A percentile compares a stretch with the other conserved stretches of the same genome.
Evolutionary conservation across 2,329 filamentous ascomycete genomes (phyloP).

Genomic region (Aspergillus tubingensis): DNA sequence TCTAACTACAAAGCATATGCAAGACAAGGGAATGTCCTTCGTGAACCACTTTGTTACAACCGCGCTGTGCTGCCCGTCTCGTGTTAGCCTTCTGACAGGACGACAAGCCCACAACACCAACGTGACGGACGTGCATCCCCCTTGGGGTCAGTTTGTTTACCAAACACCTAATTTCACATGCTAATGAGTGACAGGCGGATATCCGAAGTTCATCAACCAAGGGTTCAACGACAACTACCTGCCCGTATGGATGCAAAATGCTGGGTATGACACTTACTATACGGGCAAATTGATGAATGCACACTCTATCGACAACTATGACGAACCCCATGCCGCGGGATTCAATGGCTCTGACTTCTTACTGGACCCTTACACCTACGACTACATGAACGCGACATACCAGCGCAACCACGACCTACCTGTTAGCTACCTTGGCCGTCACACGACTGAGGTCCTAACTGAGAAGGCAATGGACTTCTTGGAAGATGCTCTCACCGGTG

Average conservation of each 20-base stretch:
- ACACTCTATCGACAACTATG: slow-evolving; percentile 63
- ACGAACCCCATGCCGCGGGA: slow-evolving; percentile 58
- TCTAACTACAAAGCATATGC: slow-evolving; percentile 57
- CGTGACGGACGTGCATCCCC: slow-evolving; percentile 60
- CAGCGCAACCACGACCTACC: slow-evolving; percentile 59
- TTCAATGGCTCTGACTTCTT: slow-evolving; percentile 64
- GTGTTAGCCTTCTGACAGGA: slow-evolving; percentile 66
- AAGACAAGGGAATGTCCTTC: slow-evolving; percentile 61
- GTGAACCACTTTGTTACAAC: slow-evolving; percentile 67
- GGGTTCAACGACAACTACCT: slow-evolving; percentile 69
- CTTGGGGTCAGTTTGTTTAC: slow-evolving; percentile 47
- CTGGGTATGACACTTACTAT: slow-evolving; percentile 69
- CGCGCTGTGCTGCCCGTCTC: slow-evolving; percentile 67
- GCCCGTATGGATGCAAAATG: slow-evolving; percentile 69
- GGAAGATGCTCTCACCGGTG: slow-evolving; percentile 57
- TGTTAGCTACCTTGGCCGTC: slow-evolving; percentile 55
- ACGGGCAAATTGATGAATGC: slow-evolving; percentile 70
- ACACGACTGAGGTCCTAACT: slow-evolving; percentile 60
- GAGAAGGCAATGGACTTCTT: slow-evolving; percentile 62
- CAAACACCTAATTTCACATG: too few relatives aligned
- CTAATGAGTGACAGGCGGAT: slow-evolving; percentile 40
- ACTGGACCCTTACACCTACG: slow-evolving; percentile 67
- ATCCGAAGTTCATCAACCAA: slow-evolving; percentile 65
- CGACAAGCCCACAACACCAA: slow-evolving; percentile 71
- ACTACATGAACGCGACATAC: slow-evolving; percentile 64